Evolutionary conservation across 768 basidiomycete species (phyloP).

Genomic region (Serendipita sp.): DNA sequence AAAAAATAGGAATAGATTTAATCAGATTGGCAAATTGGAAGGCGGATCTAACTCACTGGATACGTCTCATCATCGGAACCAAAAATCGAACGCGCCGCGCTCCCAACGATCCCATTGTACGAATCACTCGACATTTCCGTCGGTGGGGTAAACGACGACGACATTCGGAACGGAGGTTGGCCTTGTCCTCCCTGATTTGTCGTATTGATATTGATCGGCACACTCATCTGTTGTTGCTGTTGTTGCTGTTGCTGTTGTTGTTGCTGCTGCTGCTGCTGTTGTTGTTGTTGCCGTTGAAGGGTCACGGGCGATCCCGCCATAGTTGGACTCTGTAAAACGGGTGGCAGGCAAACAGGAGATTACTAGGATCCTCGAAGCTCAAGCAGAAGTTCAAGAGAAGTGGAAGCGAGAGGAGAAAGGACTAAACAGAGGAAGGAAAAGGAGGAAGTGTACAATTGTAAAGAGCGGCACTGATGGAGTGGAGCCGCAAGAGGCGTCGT

Average conservation of each 20-base stretch:
- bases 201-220: background rate
- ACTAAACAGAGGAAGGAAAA: background rate
- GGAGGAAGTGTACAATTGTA: background rate
- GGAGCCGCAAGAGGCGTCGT: too few species aligned
- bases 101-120: background rate
- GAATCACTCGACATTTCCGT: background rate
- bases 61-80: background rate
- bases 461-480: too few species aligned
- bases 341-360: slow-evolving; percentile 7
- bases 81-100: background rate
- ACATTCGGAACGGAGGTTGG: background rate
- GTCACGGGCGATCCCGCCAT: background rate
- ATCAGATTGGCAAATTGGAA: background rate
- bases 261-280: background rate
- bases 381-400: background rate
- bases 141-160: background rate
- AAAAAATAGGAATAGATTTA: background rate
- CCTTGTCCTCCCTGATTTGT: background rate
- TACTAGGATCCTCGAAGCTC: slow-evolving; percentile 8
- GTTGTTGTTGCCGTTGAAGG: background rate
- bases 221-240: background rate
- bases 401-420: background rate
- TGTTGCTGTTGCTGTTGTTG: background rate
- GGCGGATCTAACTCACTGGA: background rate
- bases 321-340: slow-evolving; percentile 7